Percentiles rank a stretch among this genome's conserved stretches.
phyloP scores from a whole-genome alignment of 139 green algal species.

The Eudorina sp. region DNA sequence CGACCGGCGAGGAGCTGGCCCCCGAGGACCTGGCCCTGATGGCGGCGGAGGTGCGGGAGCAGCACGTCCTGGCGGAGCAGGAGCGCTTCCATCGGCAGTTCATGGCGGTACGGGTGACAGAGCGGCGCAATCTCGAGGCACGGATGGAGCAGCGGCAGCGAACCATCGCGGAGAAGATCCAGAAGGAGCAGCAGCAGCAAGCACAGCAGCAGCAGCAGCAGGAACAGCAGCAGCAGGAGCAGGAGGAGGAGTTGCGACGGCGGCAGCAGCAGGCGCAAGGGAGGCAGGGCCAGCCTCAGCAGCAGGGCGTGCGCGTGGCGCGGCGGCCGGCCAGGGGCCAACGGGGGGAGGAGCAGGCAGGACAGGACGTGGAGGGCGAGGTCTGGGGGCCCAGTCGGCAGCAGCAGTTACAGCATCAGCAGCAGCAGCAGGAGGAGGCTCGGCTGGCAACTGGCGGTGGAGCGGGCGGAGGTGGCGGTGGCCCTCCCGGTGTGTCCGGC shows the following conservation, averaged over 20 bases:
- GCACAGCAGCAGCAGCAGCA: background rate
- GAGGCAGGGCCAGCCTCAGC: no score
- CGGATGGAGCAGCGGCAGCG: constrained; percentile 32
- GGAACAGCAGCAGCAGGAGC: background rate
- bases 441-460: no score
- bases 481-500: no score
- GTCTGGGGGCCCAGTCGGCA: no score
- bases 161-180: background rate
- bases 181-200: background rate
- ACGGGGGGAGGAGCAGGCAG: no score
- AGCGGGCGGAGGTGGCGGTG: no score
- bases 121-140: constrained; percentile 3
- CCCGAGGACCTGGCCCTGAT: background rate
- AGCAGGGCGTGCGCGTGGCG: no score
- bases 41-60: background rate
- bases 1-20: background rate
- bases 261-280: background rate
- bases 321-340: no score
- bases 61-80: constrained; percentile 7
- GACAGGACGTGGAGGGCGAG: no score
- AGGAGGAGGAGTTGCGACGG: background rate
- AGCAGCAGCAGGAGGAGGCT: no score
- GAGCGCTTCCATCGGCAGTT: background rate
- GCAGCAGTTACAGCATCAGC: no score
- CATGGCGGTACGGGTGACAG: background rate